A percentile compares a stretch with the other conserved stretches of the same genome.
phyloP scores from a whole-genome alignment of 2,329 filamentous ascomycete genomes.

The Sordariomycetes sp. region DNA sequence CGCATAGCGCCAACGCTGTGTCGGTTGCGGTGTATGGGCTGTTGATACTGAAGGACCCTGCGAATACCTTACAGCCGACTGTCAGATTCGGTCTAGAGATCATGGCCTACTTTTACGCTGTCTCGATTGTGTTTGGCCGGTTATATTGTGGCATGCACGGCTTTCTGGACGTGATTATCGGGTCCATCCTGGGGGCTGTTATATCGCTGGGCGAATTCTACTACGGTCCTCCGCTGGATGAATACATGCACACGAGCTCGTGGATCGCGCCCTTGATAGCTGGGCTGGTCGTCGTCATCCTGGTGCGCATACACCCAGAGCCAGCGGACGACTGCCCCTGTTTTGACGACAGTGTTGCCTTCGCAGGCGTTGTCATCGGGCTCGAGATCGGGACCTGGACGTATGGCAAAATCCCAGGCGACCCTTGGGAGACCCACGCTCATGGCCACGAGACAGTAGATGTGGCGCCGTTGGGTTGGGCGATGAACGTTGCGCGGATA shows the following conservation, averaged over 20 bases:
- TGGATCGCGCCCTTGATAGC: slow-evolving; percentile 57
- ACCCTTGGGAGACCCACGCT: slow-evolving; percentile 33
- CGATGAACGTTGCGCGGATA: slow-evolving; percentile 57
- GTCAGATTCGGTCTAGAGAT: slow-evolving; percentile 55
- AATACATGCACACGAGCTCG: slow-evolving; percentile 57
- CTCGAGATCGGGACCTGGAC: slow-evolving; percentile 79
- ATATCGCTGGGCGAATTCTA: slow-evolving; percentile 52
- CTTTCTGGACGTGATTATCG: slow-evolving; percentile 81
- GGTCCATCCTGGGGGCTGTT: slow-evolving; percentile 64
- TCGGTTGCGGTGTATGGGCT: slow-evolving; percentile 84
- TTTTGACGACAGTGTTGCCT: slow-evolving; percentile 92
- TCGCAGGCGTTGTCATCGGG: slow-evolving; percentile 83
- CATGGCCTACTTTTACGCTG: slow-evolving; percentile 73
- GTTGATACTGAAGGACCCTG: slow-evolving; percentile 56
- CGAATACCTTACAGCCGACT: slow-evolving; percentile 50
- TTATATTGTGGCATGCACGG: slow-evolving; percentile 99
- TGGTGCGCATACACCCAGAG: slow-evolving; percentile 88
- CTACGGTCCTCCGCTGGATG: slow-evolving; percentile 54
- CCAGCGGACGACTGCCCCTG: slow-evolving; percentile 95
- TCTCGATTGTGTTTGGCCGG: slow-evolving; percentile 82
- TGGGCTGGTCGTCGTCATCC: slow-evolving; percentile 56
- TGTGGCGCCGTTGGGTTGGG: slow-evolving; percentile 56
- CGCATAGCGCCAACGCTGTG: slow-evolving; percentile 93
- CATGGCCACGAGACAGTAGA: slow-evolving; percentile 50
- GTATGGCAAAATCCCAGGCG: slow-evolving; percentile 47